Percentiles rank a stretch among this genome's conserved stretches.
These are phyloP conservation scores for Fusarium nanum DNA, from an alignment of 2,329 filamentous ascomycete genomes.

Conservation along the genomic window DNA sequence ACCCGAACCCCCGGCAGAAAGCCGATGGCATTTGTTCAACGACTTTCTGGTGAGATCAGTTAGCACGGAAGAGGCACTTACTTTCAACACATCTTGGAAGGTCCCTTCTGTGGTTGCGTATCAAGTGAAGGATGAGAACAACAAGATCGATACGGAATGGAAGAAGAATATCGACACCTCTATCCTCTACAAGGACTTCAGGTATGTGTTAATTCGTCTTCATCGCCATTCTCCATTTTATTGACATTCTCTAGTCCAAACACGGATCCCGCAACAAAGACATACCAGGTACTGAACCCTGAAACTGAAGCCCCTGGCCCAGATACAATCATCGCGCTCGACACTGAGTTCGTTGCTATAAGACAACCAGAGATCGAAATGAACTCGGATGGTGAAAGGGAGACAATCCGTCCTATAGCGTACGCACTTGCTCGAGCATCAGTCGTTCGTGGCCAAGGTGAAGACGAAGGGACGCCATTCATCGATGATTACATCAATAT, in stretches of 20 bases:
- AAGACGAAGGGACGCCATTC: constrained; percentile 84
- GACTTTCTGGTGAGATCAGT: constrained; percentile 92
- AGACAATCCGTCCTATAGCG: constrained; percentile 90
- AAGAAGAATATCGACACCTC: constrained; percentile 85
- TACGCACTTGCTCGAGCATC: constrained; percentile 94
- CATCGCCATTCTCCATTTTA: not conserved
- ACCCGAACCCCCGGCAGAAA: constrained; percentile 66
- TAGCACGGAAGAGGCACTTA: constrained; percentile 83
- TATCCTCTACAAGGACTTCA: constrained; percentile 79
- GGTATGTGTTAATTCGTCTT: constrained; percentile 52
- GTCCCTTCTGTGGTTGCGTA: constrained; percentile 88
- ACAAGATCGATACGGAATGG: constrained; percentile 88
- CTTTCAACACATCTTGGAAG: constrained; percentile 94
- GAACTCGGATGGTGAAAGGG: constrained; percentile 89
- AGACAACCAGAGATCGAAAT: constrained; percentile 96
- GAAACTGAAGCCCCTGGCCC: constrained; percentile 74
- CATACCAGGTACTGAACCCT: constrained; percentile 69
- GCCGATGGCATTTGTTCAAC: constrained; percentile 96
- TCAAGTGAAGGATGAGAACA: constrained; percentile 83
- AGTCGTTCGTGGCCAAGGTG: constrained; percentile 83
- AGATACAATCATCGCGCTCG: constrained; percentile 84
- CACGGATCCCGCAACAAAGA: constrained; percentile 57
- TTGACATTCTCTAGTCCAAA: constrained; percentile 52
- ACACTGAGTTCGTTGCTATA: constrained; percentile 95
- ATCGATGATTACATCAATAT: constrained; percentile 98